Conservation (phyloP, 495 filamentous ascomycete genomes). For the Hypoxylon fuscum region DNA sequence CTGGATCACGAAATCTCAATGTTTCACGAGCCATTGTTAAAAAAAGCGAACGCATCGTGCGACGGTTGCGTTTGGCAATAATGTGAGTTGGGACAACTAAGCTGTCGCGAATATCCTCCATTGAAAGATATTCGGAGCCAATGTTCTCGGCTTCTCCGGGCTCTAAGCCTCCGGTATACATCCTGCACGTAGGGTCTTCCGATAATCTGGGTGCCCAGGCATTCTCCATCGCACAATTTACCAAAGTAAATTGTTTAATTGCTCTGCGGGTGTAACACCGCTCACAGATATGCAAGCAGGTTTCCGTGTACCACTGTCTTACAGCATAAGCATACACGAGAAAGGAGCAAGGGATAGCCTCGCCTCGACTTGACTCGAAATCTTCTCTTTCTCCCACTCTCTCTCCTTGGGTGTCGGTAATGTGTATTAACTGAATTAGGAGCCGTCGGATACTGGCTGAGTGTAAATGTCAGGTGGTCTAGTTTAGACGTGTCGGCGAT, state of each 20-base stretch:
- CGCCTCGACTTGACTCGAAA: not conserved
- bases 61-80: no score
- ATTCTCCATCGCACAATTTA: not conserved
- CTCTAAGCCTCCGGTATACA: not conserved
- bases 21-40: no score
- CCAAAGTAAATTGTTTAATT: not conserved
- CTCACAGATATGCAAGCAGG: not conserved
- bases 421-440: not conserved
- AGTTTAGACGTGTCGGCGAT: constrained; percentile 2
- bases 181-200: constrained; percentile 9
- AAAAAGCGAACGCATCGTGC: no score
- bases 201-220: constrained; percentile 1
- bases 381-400: not conserved
- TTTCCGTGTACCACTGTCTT: not conserved
- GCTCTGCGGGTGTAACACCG: not conserved
- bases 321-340: constrained; percentile 1
- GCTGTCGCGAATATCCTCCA: no score
- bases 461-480: not conserved
- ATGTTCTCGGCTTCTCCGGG: not conserved
- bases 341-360: not conserved
- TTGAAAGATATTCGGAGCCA: no score
- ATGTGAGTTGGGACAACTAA: no score
- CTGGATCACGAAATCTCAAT: no score
- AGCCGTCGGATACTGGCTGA: not conserved
- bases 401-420: not conserved